Evolutionary conservation across 257 asterid species (phyloP).

Genomic region (Verbascum thapsus): DNA sequence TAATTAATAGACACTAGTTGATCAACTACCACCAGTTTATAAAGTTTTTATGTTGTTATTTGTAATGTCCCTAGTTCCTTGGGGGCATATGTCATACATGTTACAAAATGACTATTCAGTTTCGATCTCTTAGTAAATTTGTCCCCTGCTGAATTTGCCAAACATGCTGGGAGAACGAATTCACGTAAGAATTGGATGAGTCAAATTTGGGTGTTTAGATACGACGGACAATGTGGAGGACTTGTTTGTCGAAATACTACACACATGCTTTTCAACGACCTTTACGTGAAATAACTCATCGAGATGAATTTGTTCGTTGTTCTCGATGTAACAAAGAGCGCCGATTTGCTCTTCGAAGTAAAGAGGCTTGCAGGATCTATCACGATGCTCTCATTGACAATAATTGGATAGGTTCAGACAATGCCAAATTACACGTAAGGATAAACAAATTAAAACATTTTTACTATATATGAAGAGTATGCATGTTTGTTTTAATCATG

Average conservation of each 20-base stretch:
- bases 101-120: not conserved
- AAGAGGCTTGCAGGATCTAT: constrained; percentile 34
- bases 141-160: constrained; percentile 41
- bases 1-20: no score
- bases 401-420: constrained; percentile 46
- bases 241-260: constrained; percentile 31
- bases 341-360: constrained; percentile 33
- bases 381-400: constrained; percentile 35
- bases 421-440: constrained; percentile 39
- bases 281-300: constrained; percentile 36
- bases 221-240: constrained; percentile 33
- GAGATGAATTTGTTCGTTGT: constrained; percentile 48
- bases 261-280: constrained; percentile 36
- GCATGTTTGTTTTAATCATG: not conserved
- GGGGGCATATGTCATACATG: no score
- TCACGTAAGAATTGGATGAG: constrained; percentile 39
- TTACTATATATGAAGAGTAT: not conserved
- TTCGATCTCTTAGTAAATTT: constrained; percentile 28
- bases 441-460: not conserved
- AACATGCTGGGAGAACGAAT: constrained; percentile 40
- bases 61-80: no score
- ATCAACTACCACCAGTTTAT: no score
- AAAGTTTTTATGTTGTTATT: no score
- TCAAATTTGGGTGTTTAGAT: constrained; percentile 44
- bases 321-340: constrained; percentile 41